Conservation (phyloP, 2,329 filamentous ascomycete genomes). For the Fusarium devonianum region DNA sequence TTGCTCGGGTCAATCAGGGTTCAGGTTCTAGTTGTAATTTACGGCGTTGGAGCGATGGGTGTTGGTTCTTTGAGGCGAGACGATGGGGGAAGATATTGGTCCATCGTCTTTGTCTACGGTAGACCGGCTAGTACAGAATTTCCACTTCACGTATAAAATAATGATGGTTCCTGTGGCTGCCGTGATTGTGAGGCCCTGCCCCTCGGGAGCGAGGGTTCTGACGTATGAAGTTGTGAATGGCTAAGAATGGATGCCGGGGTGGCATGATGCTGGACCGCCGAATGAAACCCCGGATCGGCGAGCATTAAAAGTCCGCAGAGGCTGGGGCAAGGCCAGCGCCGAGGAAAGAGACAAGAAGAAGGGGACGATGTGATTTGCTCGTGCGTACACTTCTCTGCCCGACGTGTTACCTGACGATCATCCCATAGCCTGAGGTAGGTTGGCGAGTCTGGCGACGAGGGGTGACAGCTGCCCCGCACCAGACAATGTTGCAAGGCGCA, state of each 20-base stretch:
- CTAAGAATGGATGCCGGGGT: too few species aligned
- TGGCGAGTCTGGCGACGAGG: too few species aligned
- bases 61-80: slow-evolving; percentile 18
- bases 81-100: slow-evolving; percentile 6
- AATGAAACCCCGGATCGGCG: too few species aligned
- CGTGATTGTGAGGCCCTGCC: too few species aligned
- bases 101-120: slow-evolving; percentile 5
- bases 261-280: too few species aligned
- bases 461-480: neutral
- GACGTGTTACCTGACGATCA: too few species aligned
- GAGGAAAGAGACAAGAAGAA: slow-evolving; percentile 21
- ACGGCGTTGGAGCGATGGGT: slow-evolving; percentile 19
- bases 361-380: too few species aligned
- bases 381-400: too few species aligned
- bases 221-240: too few species aligned
- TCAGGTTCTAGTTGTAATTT: slow-evolving; percentile 6
- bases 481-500: neutral
- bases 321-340: neutral
- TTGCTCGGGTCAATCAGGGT: neutral
- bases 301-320: too few species aligned
- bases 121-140: slow-evolving; percentile 20
- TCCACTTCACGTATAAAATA: neutral
- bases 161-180: neutral
- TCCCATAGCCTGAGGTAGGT: too few species aligned
- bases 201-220: too few species aligned